Conservation (phyloP, 371 early-diverging fungal genomes). For the Syncephalastrum sp. region DNA sequence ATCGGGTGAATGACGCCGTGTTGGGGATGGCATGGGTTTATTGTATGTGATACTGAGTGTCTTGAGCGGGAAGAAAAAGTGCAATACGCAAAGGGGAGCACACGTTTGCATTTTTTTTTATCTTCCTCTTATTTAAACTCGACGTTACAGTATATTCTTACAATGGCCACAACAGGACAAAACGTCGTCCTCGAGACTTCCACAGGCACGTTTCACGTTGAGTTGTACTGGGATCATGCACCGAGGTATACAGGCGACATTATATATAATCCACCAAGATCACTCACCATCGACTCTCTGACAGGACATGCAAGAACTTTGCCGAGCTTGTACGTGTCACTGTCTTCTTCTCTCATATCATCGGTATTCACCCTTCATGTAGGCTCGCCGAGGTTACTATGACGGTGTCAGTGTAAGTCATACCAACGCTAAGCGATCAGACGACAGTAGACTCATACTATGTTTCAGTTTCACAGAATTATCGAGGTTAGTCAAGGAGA, state of each 20-base stretch:
- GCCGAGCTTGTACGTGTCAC: conserved; percentile 57
- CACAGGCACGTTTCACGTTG: conserved; percentile 65
- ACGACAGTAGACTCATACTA: not conserved
- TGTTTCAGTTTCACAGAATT: conserved; percentile 72
- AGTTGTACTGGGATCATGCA: conserved; percentile 73
- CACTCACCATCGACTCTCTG: not conserved
- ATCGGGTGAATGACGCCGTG: no score
- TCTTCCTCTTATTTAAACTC: no score
- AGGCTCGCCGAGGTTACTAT: conserved; percentile 70
- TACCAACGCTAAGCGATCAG: not conserved
- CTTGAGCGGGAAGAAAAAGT: no score
- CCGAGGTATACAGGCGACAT: conserved; percentile 43
- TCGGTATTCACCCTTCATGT: not conserved
- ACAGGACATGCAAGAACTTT: conserved; percentile 76
- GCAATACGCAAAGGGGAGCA: no score
- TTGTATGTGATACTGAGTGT: no score
- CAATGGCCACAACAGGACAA: conserved; percentile 19
- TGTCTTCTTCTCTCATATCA: not conserved
- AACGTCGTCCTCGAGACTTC: conserved; percentile 63
- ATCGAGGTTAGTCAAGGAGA: conserved; percentile 53
- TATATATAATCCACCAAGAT: not conserved
- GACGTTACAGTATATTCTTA: not conserved
- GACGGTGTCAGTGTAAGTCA: conserved; percentile 63
- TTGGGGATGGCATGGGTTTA: no score
- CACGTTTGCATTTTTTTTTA: no score